These are phyloP conservation scores for Alnus rubra DNA, from an alignment of 306 rosid genomes.

Conservation along the genomic window DNA sequence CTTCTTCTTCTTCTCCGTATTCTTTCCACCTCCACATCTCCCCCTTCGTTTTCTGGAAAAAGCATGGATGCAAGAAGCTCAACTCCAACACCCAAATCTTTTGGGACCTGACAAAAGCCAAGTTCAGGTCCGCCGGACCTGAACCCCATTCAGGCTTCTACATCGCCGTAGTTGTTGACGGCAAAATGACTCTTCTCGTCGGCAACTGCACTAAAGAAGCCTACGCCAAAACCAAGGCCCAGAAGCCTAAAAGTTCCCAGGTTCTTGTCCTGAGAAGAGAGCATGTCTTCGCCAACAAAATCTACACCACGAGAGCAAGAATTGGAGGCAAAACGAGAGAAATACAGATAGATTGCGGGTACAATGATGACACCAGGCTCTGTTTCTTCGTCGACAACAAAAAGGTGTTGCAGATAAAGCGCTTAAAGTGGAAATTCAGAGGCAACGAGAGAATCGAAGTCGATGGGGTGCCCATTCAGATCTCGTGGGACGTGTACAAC, in stretches of 20 bases:
- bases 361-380: slow-evolving; percentile 41
- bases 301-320: slow-evolving; percentile 59
- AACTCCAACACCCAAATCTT: slow-evolving; percentile 43
- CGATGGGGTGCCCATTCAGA: slow-evolving; percentile 61
- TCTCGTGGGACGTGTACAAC: slow-evolving; percentile 92
- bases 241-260: slow-evolving; percentile 31
- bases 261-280: slow-evolving; percentile 59
- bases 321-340: slow-evolving; percentile 63
- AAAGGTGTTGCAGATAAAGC: slow-evolving; percentile 51
- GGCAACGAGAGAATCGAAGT: slow-evolving; percentile 73
- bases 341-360: slow-evolving; percentile 66
- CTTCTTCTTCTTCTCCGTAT: slow-evolving; percentile 33
- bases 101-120: slow-evolving; percentile 78
- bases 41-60: slow-evolving; percentile 80
- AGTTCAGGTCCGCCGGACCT: slow-evolving; percentile 60
- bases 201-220: slow-evolving; percentile 69
- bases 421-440: slow-evolving; percentile 80
- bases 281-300: slow-evolving; percentile 63
- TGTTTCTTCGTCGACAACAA: slow-evolving; percentile 52
- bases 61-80: slow-evolving; percentile 68
- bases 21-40: slow-evolving; percentile 59
- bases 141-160: slow-evolving; percentile 73
- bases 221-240: slow-evolving; percentile 49
- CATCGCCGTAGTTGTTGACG: slow-evolving; percentile 69
- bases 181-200: slow-evolving; percentile 55